These are phyloP conservation scores for Biscogniauxia mediterranea DNA, from an alignment of 2,329 filamentous ascomycete genomes.

Conservation along the genomic window DNA sequence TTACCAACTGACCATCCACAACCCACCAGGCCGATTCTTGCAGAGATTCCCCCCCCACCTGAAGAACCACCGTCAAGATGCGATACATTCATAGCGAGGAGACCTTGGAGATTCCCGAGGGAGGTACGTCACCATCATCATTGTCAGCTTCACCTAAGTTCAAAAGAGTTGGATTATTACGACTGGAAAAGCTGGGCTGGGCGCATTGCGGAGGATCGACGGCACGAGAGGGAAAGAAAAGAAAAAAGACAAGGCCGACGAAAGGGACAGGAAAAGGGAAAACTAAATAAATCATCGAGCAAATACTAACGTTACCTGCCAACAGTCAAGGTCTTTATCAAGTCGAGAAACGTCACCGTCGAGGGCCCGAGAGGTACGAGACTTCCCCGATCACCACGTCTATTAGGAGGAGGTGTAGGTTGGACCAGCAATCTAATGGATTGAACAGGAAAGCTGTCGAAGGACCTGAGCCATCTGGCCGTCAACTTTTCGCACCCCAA, in stretches of 20 bases:
- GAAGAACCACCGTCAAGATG: slow-evolving; percentile 72
- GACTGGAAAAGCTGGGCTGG: slow-evolving; percentile 10
- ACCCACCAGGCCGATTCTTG: slow-evolving; percentile 26
- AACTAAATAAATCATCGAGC: slow-evolving; percentile 5
- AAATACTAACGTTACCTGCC: slow-evolving; percentile 37
- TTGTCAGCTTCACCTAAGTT: neutral
- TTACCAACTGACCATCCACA: slow-evolving; percentile 4
- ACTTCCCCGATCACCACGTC: slow-evolving; percentile 13
- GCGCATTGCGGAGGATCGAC: neutral
- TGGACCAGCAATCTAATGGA: slow-evolving; percentile 30
- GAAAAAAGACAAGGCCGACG: neutral
- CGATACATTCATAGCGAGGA: slow-evolving; percentile 99
- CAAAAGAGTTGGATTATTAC: neutral
- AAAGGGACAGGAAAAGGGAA: neutral
- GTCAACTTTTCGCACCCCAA: slow-evolving; percentile 91
- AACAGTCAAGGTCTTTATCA: slow-evolving; percentile 96
- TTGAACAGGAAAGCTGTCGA: slow-evolving; percentile 79
- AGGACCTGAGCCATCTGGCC: slow-evolving; percentile 94
- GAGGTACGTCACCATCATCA: slow-evolving; percentile 66
- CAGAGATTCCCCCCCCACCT: slow-evolving; percentile 44
- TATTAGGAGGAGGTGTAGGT: neutral
- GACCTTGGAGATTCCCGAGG: slow-evolving; percentile 91
- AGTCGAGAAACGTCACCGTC: slow-evolving; percentile 93
- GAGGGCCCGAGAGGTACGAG: slow-evolving; percentile 86
- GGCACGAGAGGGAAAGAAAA: neutral